phyloP scores from a whole-genome alignment of 352 stramenopile species.

The Phytophthora quininea region DNA sequence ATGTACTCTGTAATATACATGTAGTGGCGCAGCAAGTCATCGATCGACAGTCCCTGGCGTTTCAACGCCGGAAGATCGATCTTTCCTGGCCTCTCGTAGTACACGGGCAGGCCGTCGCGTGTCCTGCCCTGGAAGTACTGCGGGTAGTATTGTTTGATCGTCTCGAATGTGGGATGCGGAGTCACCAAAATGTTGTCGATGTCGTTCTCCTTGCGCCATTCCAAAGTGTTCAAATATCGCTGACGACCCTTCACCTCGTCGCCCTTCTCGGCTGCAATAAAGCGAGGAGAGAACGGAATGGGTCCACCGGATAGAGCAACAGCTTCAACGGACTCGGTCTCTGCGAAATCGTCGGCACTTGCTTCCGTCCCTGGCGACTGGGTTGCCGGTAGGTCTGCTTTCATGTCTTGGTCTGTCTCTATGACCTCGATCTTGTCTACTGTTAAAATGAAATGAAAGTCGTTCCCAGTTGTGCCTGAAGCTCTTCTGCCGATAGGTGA shows the following conservation, averaged over 20 bases:
- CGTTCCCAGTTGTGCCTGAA: constrained; percentile 28
- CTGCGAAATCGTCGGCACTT: constrained; percentile 14
- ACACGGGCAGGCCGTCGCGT: constrained; percentile 75
- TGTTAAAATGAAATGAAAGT: constrained; percentile 55
- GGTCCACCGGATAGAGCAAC: constrained; percentile 60
- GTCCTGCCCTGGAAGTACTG: constrained; percentile 91
- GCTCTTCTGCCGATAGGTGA: constrained; percentile 24
- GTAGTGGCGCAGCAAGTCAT: constrained; percentile 90
- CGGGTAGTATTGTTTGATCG: constrained; percentile 93
- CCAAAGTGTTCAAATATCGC: constrained; percentile 76
- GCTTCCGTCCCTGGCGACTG: constrained; percentile 32
- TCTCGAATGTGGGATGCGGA: constrained; percentile 80
- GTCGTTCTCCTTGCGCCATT: constrained; percentile 87
- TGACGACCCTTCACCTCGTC: constrained; percentile 80
- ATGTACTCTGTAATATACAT: constrained; percentile 94
- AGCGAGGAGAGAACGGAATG: constrained; percentile 77
- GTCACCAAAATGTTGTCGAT: constrained; percentile 90
- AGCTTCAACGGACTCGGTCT: constrained; percentile 11
- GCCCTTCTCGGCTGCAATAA: constrained; percentile 86
- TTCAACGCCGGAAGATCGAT: constrained; percentile 89
- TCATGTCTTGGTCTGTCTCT: constrained; percentile 60
- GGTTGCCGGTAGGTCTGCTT: constrained; percentile 26
- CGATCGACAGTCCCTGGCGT: constrained; percentile 85
- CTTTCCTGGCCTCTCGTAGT: constrained; percentile 87
- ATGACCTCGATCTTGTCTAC: constrained; percentile 72